Evolutionary conservation across 176 grass and related monocot species (phyloP).

Genomic region (Typha latifolia): DNA sequence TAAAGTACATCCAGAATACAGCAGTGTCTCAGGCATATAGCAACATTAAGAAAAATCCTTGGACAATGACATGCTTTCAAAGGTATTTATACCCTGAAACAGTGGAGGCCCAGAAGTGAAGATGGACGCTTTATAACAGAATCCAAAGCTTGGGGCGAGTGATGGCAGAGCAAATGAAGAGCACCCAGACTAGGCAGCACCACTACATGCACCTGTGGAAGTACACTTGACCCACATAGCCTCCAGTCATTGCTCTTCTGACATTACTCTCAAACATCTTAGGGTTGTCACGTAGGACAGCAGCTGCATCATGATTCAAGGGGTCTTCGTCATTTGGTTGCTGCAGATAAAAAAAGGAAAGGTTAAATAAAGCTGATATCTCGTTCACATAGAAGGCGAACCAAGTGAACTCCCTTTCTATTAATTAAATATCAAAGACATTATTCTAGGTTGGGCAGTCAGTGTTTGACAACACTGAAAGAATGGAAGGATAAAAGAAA

Average conservation of each 20-base stretch:
- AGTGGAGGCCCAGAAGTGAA: neutral
- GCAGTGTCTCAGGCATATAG: neutral
- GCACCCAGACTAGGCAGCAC: neutral
- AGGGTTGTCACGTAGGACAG: constrained; percentile 61
- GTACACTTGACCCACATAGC: constrained; percentile 51
- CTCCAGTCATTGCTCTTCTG: constrained; percentile 56
- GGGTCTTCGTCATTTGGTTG: constrained; percentile 71
- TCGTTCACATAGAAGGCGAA: neutral
- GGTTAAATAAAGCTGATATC: neutral
- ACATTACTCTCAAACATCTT: constrained; percentile 62
- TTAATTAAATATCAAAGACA: too few species aligned
- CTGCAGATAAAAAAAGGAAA: constrained; percentile 29
- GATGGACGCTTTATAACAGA: neutral
- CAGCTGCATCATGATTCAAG: constrained; percentile 68
- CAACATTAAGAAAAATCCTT: neutral
- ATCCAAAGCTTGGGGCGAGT: neutral
- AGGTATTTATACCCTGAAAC: constrained; percentile 10
- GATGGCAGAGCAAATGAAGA: neutral
- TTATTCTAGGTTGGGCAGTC: too few species aligned
- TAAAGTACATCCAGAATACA: too few species aligned
- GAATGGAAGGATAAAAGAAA: too few species aligned
- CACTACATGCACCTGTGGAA: constrained; percentile 48
- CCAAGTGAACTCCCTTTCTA: too few species aligned
- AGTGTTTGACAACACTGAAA: too few species aligned
- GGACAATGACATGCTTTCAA: constrained; percentile 1